Evolutionary conservation across 2,329 filamentous ascomycete species (phyloP), one percentile per base, ranked within the genome.

Genomic region (Diaporthe vexans): DNA sequence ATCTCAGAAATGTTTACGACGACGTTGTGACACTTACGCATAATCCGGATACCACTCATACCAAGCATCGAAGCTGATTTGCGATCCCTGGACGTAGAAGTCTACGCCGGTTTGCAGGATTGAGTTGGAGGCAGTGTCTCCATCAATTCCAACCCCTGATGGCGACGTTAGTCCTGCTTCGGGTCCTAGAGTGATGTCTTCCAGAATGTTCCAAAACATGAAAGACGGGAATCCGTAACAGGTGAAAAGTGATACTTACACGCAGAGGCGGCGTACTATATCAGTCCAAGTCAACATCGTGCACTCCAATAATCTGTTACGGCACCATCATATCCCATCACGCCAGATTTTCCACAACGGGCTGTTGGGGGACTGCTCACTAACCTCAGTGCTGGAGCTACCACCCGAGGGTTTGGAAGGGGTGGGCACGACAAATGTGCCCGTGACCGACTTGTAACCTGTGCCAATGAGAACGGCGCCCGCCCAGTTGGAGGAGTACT

Each of bases 141-240:
- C 90, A 72, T 91, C 90, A 67, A 91, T 91, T 17, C 90, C 90
- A 6, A 91, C 89, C 90, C n/a, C n/a, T n/a, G n/a, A n/a, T n/a
- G n/a, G n/a, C n/a, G n/a, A n/a, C n/a, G n/a, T n/a, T n/a, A n/a
- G n/a, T n/a, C n/a, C n/a, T n/a, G n/a, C n/a, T n/a, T n/a, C n/a
- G n/a, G n/a, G n/a, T n/a, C n/a, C n/a, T n/a, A n/a, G n/a, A n/a
- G n/a, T n/a, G n/a, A n/a, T n/a, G n/a, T n/a, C n/a, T n/a, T n/a
- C n/a, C n/a, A n/a, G n/a, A n/a, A n/a, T n/a, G n/a, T n/a, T n/a
- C n/a, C n/a, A n/a, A n/a, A n/a, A n/a, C n/a, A n/a, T n/a, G n/a
- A n/a, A n/a, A n/a, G n/a, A n/a, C n/a, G n/a, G n/a, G n/a, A n/a
- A n/a, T n/a, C n/a, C n/a, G n/a, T n/a, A n/a, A n/a, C n/a, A n/a